These are phyloP conservation scores for Noccaea bulbosa DNA, from an alignment of 345 rosid genomes.

Conservation along the genomic window DNA sequence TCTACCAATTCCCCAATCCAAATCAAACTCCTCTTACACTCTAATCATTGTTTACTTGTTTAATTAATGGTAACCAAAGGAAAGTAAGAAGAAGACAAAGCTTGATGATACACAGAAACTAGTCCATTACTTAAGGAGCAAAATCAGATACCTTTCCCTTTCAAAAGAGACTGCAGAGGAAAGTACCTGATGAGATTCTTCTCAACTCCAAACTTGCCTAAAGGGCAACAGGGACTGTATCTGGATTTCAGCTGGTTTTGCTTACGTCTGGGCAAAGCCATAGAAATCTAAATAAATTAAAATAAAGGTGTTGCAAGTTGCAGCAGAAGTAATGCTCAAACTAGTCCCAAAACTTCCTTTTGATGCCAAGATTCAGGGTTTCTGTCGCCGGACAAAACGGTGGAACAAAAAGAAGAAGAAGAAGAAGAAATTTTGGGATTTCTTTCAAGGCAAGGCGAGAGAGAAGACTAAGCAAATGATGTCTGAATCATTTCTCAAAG, in stretches of 20 bases:
- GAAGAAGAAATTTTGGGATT: constrained; percentile 34
- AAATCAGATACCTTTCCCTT: constrained; percentile 24
- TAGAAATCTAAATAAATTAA: background rate
- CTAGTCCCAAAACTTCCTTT: constrained; percentile 39
- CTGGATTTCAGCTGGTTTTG: constrained; percentile 18
- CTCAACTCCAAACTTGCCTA: constrained; percentile 39
- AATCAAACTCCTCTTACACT: constrained; percentile 32
- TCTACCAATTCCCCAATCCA: constrained; percentile 29
- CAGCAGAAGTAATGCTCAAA: constrained; percentile 44
- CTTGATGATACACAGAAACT: background rate
- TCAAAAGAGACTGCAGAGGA: constrained; percentile 29
- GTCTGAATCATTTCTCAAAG: constrained; percentile 9
- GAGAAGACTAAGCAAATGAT: constrained; percentile 36
- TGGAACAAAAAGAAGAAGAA: background rate
- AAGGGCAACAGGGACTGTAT: constrained; percentile 39
- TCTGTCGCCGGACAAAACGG: constrained; percentile 39
- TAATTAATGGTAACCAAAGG: constrained; percentile 19
- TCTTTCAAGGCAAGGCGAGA: constrained; percentile 50
- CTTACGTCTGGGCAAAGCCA: constrained; percentile 18
- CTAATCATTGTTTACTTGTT: constrained; percentile 14
- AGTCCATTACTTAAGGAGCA: constrained; percentile 30
- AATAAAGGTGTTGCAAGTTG: constrained; percentile 20
- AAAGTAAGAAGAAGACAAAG: constrained; percentile 21
- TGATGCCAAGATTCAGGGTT: constrained; percentile 48
- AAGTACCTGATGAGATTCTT: constrained; percentile 48